phyloP scores from a whole-genome alignment of 805 yeast species.

The Candida nanaspora region DNA sequence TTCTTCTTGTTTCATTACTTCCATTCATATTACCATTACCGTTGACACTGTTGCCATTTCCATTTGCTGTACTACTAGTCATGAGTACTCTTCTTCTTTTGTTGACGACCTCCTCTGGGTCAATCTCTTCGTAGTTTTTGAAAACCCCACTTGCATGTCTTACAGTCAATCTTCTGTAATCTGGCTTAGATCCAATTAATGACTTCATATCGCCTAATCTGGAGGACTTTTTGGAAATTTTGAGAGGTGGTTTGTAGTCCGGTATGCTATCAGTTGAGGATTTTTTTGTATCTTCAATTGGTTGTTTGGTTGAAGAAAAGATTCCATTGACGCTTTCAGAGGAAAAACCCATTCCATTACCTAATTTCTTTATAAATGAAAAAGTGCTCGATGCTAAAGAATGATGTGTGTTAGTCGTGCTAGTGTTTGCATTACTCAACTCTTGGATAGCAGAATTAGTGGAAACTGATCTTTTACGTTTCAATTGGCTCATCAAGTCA shows the following conservation, averaged over 20 bases:
- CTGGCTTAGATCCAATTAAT: conserved; percentile 10
- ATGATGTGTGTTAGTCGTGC: neutral
- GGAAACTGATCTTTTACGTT: conserved; percentile 17
- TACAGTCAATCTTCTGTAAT: conserved; percentile 19
- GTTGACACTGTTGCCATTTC: neutral
- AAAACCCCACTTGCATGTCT: conserved; percentile 19
- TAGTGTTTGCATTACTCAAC: conserved; percentile 2
- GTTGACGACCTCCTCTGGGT: conserved; percentile 21
- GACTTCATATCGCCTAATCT: conserved; percentile 2
- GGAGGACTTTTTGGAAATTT: neutral
- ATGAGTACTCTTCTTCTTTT: conserved; percentile 5
- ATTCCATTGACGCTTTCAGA: conserved; percentile 24
- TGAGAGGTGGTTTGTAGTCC: neutral
- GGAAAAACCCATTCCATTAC: conserved; percentile 12
- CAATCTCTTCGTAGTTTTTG: conserved; percentile 21
- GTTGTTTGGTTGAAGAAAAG: conserved; percentile 15
- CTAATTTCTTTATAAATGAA: conserved; percentile 12
- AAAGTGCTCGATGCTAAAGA: neutral
- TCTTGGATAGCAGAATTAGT: conserved; percentile 8
- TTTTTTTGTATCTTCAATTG: neutral
- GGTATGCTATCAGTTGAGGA: neutral
- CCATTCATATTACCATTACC: neutral
- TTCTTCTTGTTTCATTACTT: conserved; percentile 8
- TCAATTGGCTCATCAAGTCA: conserved; percentile 7
- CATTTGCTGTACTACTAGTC: neutral